Evolutionary conservation across 1,284 basidiomycete genomes (phyloP).

Genomic region (Fomes fomentarius): DNA sequence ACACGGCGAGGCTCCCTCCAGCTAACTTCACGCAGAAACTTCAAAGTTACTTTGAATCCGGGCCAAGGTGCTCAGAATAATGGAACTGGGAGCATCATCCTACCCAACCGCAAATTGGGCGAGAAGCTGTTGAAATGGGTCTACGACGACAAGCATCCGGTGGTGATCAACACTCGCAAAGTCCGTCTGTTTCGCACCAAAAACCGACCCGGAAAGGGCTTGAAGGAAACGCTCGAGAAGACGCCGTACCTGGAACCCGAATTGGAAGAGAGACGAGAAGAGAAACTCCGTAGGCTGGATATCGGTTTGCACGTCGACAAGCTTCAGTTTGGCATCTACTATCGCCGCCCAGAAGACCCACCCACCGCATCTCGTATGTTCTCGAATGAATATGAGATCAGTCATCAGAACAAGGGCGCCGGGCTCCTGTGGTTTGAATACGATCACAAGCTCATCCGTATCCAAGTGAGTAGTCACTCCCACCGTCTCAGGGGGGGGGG

Average conservation of each 20-base stretch:
- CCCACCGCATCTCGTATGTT: constrained; percentile 52
- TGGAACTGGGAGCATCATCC: constrained; percentile 54
- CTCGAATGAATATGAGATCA: constrained; percentile 62
- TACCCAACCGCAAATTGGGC: constrained; percentile 48
- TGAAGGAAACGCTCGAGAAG: constrained; percentile 40
- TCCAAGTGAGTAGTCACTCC: constrained; percentile 45
- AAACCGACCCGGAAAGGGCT: constrained; percentile 16
- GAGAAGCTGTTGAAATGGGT: constrained; percentile 50
- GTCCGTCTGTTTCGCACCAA: constrained; percentile 27
- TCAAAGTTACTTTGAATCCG: constrained; percentile 55
- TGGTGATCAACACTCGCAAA: constrained; percentile 42
- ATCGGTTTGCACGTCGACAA: constrained; percentile 54
- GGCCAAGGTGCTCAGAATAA: constrained; percentile 56
- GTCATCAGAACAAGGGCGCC: constrained; percentile 40
- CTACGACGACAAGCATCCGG: constrained; percentile 36
- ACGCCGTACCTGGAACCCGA: constrained; percentile 65
- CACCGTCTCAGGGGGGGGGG: background rate
- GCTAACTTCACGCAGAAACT: constrained; percentile 43
- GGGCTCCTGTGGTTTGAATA: constrained; percentile 65
- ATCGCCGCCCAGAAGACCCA: constrained; percentile 36
- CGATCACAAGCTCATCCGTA: constrained; percentile 63
- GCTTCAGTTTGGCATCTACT: constrained; percentile 65
- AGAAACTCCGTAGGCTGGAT: constrained; percentile 48
- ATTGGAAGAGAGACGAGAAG: constrained; percentile 55
- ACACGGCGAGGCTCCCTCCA: too few species aligned